Conservation (phyloP, 2,329 filamentous ascomycete species). For the Drechslera avenae region DNA sequence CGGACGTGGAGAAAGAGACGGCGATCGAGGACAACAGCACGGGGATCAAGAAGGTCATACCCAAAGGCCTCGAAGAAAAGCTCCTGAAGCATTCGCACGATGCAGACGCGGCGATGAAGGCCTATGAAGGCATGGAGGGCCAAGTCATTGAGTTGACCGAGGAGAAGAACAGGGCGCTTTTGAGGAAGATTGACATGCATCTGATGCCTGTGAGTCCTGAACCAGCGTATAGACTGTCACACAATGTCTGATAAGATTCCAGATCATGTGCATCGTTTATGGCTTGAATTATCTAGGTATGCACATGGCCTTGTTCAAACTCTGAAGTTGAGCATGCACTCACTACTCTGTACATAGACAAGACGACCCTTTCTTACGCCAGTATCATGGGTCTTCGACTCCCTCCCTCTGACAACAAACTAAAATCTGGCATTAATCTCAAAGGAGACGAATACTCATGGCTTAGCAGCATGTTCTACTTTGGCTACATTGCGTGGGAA, state of each 20-base stretch:
- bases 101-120: constrained; percentile 66
- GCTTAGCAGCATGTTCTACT: constrained; percentile 58
- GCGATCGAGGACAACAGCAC: constrained; percentile 11
- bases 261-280: background rate
- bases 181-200: constrained; percentile 67
- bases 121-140: constrained; percentile 56
- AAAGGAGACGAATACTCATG: constrained; percentile 59
- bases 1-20: constrained; percentile 26
- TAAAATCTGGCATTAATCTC: constrained; percentile 51
- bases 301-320: too few species aligned
- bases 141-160: constrained; percentile 60
- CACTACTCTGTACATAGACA: constrained; percentile 58
- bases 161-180: constrained; percentile 62
- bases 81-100: constrained; percentile 59
- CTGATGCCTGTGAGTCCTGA: constrained; percentile 57
- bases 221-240: too few species aligned
- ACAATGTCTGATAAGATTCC: too few species aligned
- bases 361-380: constrained; percentile 60
- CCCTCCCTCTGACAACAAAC: constrained; percentile 34
- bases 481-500: constrained; percentile 64
- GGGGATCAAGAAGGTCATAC: constrained; percentile 9
- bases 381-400: constrained; percentile 57
- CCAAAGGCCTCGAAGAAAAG: constrained; percentile 31
- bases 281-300: background rate
- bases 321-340: too few species aligned